Evolutionary conservation across 768 basidiomycete species (phyloP), one percentile per base, ranked within the genome.

Genomic region (Dentipellis sp.): DNA sequence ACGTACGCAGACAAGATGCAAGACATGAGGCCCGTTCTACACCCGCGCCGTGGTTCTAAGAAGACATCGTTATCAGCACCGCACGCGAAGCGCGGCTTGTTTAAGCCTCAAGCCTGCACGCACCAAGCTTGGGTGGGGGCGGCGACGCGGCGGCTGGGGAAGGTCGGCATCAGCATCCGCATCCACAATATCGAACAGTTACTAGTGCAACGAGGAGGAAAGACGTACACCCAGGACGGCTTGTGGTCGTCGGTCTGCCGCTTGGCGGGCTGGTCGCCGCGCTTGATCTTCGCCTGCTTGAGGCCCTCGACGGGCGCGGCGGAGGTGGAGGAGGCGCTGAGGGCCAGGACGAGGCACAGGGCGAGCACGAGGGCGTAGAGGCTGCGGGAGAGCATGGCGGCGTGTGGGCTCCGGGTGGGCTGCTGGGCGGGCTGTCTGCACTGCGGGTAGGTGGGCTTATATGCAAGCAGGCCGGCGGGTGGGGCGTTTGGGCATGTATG

Each of bases 251-350:
- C 42, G 29, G 29, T 29, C 16, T 45, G 57, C 53, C 22, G 54
- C 39, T 10, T 51, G 38, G 39, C 56, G 11, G 50, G 17, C 0
- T 50, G 10, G 16, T 46, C 65, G 21, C 64, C 64, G 48, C 68
- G 65, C 59, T 61, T 63, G 39, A 63, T 48, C 54, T 60, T 61
- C 29, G 56, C 61, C 60, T 71, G 68, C 49, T 69, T 69, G 29
- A 69, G 64, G 14, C 54, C 52, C 56, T 60, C 64, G 52, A 14
- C 36, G 10, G 55, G 55, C 4, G 34, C 8, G 8, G 55, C 58
- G 3, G 40, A 23, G n/a, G n/a, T n/a, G n/a, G n/a, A n/a, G n/a
- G n/a, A n/a, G n/a, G 47, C 58, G 50, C 46, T 34, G 49, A 59
- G 16, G n/a, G 39, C 39, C 36, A 59, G 53, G 37, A 60, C 3